These are phyloP conservation scores for Furcasterigmium sp. DNA, from an alignment of 2,329 filamentous ascomycete genomes.

Conservation along the genomic window DNA sequence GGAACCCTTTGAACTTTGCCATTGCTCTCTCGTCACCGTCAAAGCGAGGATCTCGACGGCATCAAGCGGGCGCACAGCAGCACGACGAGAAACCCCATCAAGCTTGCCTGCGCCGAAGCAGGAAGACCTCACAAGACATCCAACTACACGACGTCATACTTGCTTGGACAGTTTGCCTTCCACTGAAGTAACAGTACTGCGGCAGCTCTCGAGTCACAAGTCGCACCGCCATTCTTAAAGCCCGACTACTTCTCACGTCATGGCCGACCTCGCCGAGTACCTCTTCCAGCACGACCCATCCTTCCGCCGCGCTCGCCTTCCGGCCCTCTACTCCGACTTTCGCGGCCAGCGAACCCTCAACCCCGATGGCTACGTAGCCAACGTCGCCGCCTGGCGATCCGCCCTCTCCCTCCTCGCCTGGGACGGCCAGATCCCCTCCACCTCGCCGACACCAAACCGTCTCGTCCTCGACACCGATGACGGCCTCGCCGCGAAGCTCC, in stretches of 20 bases:
- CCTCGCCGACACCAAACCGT: conserved; percentile 28
- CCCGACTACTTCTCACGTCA: conserved; percentile 23
- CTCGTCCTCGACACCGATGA: conserved; percentile 53
- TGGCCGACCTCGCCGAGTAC: conserved; percentile 66
- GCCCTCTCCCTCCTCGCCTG: conserved; percentile 66
- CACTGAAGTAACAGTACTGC: too few relatives aligned
- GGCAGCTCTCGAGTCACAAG: too few relatives aligned
- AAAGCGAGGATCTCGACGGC: too few relatives aligned
- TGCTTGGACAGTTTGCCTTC: too few relatives aligned
- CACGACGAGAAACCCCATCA: too few relatives aligned
- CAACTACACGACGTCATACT: too few relatives aligned
- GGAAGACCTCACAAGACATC: too few relatives aligned
- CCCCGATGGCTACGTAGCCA: conserved; percentile 79
- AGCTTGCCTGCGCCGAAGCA: too few relatives aligned
- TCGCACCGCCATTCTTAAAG: too few relatives aligned
- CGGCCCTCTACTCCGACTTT: conserved; percentile 88
- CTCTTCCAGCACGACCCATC: conserved; percentile 55
- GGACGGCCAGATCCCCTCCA: conserved; percentile 44
- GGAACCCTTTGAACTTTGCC: too few relatives aligned
- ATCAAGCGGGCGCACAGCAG: too few relatives aligned
- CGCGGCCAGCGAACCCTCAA: conserved; percentile 68
- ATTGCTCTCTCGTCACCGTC: too few relatives aligned
- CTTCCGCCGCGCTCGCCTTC: conserved; percentile 66
- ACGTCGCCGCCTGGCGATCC: conserved; percentile 72
- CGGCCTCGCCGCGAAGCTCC: conserved; percentile 63